Percentiles rank a stretch among this genome's conserved stretches.
phyloP scores from a whole-genome alignment of 164 flowering plant species.

The Chloranthus sessilifolius region DNA sequence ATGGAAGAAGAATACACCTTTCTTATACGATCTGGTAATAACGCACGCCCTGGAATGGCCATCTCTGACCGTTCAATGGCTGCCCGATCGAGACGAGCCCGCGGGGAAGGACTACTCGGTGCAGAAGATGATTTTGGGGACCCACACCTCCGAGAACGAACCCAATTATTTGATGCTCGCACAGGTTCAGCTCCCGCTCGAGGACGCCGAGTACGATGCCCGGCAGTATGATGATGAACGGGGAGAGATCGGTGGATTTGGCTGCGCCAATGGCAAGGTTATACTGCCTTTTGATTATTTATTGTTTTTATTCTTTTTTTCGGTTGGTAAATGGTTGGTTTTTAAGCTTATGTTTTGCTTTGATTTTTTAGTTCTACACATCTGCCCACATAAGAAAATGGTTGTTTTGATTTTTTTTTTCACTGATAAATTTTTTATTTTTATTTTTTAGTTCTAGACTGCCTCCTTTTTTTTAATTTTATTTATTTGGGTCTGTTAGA shows the following conservation, averaged over 20 bases:
- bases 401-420: neutral
- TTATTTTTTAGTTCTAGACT: neutral
- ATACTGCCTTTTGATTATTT: no score
- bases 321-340: no score
- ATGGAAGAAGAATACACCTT: conserved; percentile 98
- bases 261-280: conserved; percentile 86
- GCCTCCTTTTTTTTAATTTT: neutral
- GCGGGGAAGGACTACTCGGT: conserved; percentile 90
- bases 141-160: conserved; percentile 93
- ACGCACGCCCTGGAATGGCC: conserved; percentile 99
- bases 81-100: conserved; percentile 83
- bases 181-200: conserved; percentile 89
- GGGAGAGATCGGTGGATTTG: conserved; percentile 81
- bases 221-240: conserved; percentile 80
- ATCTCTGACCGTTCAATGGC: conserved; percentile 94
- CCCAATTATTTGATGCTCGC: conserved; percentile 95
- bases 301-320: neutral
- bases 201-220: conserved; percentile 86
- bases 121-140: conserved; percentile 89
- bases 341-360: no score
- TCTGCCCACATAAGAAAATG: no score
- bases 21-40: conserved; percentile 85
- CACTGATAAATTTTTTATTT: neutral
- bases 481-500: no score
- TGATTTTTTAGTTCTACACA: neutral